These are phyloP conservation scores for Yarrowia sp. DNA, from an alignment of 805 yeast species.

Conservation along the genomic window DNA sequence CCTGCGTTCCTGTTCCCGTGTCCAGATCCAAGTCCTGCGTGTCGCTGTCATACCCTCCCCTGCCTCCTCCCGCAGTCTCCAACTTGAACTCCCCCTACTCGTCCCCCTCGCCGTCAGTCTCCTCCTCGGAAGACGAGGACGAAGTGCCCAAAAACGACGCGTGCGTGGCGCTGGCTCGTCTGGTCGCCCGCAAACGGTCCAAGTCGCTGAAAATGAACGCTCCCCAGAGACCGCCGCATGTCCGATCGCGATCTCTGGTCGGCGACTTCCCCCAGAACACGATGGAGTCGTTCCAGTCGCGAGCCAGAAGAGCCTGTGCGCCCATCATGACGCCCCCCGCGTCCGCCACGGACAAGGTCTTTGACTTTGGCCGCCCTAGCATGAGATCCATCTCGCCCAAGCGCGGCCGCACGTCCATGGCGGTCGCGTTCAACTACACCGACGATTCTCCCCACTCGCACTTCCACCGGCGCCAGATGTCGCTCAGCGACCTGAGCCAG, in stretches of 20 bases:
- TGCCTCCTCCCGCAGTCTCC: constrained; percentile 5
- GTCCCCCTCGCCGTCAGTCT: not conserved
- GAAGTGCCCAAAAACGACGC: constrained; percentile 20
- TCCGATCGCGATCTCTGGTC: constrained; percentile 3
- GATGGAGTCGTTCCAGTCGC: constrained; percentile 22
- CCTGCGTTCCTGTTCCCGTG: constrained; percentile 4
- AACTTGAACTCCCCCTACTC: not conserved
- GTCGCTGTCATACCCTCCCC: not conserved
- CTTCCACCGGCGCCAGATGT: constrained; percentile 16
- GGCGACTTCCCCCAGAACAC: not conserved
- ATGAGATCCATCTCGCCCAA: constrained; percentile 24
- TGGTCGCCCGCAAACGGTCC: constrained; percentile 22
- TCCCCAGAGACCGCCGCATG: constrained; percentile 8
- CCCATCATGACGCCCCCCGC: constrained; percentile 20
- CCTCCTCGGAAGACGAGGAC: not conserved
- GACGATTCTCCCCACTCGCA: constrained; percentile 9
- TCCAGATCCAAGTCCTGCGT: constrained; percentile 20
- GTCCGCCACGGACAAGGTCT: constrained; percentile 7
- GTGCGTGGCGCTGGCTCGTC: constrained; percentile 25
- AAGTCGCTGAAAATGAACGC: constrained; percentile 12
- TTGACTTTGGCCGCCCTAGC: constrained; percentile 5
- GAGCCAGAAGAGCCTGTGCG: constrained; percentile 13
- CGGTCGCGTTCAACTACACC: constrained; percentile 22
- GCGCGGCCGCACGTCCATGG: constrained; percentile 23
- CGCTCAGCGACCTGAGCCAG: constrained; percentile 21